phyloP scores from a whole-genome alignment of 1,284 basidiomycete species.

The Testicularia cyperi region DNA sequence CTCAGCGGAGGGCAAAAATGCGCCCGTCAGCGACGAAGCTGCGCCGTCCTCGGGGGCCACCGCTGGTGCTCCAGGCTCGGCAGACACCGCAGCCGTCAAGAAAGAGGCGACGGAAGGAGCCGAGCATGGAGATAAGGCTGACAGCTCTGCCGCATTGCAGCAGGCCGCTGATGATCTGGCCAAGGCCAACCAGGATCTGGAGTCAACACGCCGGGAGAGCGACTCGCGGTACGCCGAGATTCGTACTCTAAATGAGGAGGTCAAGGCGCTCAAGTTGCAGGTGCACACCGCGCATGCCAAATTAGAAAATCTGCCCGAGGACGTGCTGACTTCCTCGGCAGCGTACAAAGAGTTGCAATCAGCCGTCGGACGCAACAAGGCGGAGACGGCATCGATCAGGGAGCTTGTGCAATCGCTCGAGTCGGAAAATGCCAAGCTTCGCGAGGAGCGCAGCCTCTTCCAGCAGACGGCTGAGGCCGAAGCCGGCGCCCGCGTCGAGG shows the following conservation, averaged over 20 bases:
- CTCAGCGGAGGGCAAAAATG: constrained; percentile 25
- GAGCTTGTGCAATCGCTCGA: constrained; percentile 25
- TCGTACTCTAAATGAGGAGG: constrained; percentile 33
- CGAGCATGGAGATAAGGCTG: constrained; percentile 1
- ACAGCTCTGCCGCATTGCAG: constrained; percentile 22
- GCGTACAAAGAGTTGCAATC: constrained; percentile 25
- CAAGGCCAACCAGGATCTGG: constrained; percentile 23
- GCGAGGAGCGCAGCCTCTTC: constrained; percentile 41
- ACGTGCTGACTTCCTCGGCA: constrained; percentile 19
- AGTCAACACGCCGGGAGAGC: constrained; percentile 31
- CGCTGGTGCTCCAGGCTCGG: background rate
- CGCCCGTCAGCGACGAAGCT: constrained; percentile 4
- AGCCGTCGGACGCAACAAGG: constrained; percentile 11
- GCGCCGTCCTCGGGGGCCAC: constrained; percentile 6
- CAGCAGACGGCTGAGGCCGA: constrained; percentile 38
- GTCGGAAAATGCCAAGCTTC: constrained; percentile 44
- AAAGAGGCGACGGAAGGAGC: constrained; percentile 2
- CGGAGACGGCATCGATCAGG: constrained; percentile 9
- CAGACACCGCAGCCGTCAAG: constrained; percentile 1
- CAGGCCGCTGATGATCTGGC: constrained; percentile 21
- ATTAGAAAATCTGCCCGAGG: constrained; percentile 25
- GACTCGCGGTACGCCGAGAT: constrained; percentile 38
- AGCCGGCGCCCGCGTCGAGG: constrained; percentile 63
- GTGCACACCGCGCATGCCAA: constrained; percentile 19
- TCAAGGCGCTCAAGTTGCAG: constrained; percentile 19